phyloP scores from a whole-genome alignment of 352 stramenopile genomes.

The Globisporangium acanthophoron region DNA sequence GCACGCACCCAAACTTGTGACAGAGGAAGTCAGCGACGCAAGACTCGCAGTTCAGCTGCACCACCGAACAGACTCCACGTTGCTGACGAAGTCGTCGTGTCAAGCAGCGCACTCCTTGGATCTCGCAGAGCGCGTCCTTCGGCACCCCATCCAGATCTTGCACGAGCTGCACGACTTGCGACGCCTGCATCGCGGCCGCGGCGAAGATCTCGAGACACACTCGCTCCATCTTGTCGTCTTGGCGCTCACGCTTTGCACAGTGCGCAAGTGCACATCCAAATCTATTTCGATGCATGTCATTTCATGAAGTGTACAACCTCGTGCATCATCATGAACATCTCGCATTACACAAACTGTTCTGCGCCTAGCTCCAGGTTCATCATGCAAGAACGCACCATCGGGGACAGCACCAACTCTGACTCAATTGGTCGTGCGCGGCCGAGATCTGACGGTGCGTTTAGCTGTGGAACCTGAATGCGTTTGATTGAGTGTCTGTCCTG shows the following conservation, averaged over 20 bases:
- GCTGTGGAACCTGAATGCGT: too few relatives aligned
- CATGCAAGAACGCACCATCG: too few relatives aligned
- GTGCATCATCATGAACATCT: too few relatives aligned
- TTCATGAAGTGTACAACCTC: too few relatives aligned
- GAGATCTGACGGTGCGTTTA: too few relatives aligned
- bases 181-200: slow-evolving; percentile 21
- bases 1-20: slow-evolving; percentile 44
- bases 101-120: slow-evolving; percentile 19
- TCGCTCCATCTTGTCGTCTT: slow-evolving; percentile 19
- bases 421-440: too few relatives aligned
- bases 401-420: too few relatives aligned
- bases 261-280: background rate
- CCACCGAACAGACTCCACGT: slow-evolving; percentile 7
- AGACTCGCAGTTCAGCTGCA: slow-evolving; percentile 40
- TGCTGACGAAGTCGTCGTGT: slow-evolving; percentile 1
- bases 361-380: too few relatives aligned
- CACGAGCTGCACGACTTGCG: slow-evolving; percentile 33
- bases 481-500: too few relatives aligned
- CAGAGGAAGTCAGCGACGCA: slow-evolving; percentile 52
- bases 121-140: slow-evolving; percentile 41
- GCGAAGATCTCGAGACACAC: slow-evolving; percentile 51
- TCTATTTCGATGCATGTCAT: too few relatives aligned
- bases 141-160: slow-evolving; percentile 43
- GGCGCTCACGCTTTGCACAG: background rate
- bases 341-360: too few relatives aligned